phyloP scores from a whole-genome alignment of 192 early-diverging fungal genomes.

The Kickxella alabastrina region DNA sequence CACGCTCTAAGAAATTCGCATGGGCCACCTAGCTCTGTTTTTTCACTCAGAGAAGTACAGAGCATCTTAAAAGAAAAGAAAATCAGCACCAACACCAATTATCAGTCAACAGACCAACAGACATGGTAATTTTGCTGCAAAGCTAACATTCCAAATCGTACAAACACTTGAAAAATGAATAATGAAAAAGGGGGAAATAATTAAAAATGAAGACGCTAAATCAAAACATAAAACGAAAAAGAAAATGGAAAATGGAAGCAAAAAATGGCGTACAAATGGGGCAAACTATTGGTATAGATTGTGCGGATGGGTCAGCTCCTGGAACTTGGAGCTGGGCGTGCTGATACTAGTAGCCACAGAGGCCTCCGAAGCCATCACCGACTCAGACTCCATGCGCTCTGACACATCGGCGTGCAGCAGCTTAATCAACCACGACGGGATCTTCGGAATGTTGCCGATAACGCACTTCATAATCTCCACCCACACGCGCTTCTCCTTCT shows the following conservation, averaged over 20 bases:
- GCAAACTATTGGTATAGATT: constrained; percentile 3
- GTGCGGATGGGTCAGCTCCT: constrained; percentile 30
- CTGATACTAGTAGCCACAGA: constrained; percentile 20
- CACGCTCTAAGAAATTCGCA: no score
- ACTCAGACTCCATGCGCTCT: constrained; percentile 20
- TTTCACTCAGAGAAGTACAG: no score
- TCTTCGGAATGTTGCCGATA: constrained; percentile 45
- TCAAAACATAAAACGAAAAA: background rate
- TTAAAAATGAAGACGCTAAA: background rate
- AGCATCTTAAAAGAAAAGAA: no score
- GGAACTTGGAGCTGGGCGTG: constrained; percentile 38
- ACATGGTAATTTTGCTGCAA: background rate
- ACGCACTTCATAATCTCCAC: constrained; percentile 39
- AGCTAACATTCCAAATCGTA: no score
- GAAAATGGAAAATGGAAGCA: background rate
- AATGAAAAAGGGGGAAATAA: background rate
- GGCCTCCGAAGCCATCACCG: constrained; percentile 16
- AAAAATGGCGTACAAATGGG: no score
- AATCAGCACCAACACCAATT: no score
- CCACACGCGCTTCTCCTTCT: constrained; percentile 47
- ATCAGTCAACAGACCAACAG: no score
- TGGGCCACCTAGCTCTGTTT: no score
- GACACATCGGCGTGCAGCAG: constrained; percentile 48
- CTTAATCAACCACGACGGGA: constrained; percentile 53
- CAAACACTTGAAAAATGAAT: background rate